Evolutionary conservation across 257 asterid genomes (phyloP).

Genomic region (Verbascum thapsus): DNA sequence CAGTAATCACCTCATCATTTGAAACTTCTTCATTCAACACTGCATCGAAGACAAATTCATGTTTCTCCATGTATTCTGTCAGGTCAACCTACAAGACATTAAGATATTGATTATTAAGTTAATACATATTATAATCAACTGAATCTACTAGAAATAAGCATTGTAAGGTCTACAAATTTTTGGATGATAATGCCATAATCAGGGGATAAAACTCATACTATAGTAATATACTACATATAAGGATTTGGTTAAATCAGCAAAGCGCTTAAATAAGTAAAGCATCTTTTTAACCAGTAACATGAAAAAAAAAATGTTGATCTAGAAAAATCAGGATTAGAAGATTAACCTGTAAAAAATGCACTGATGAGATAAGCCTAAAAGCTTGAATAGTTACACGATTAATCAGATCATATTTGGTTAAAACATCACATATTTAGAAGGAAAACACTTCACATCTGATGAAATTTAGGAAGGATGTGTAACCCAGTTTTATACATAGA

Average conservation of each 20-base stretch:
- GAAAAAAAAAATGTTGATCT: too few species aligned
- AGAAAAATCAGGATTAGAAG: too few species aligned
- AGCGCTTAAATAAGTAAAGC: neutral
- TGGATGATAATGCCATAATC: constrained; percentile 7
- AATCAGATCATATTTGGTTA: too few species aligned
- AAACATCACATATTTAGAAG: too few species aligned
- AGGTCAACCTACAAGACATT: constrained; percentile 77
- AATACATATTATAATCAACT: constrained; percentile 3
- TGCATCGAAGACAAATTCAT: constrained; percentile 98
- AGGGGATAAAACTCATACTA: constrained; percentile 15
- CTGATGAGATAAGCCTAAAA: too few species aligned
- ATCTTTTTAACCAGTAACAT: too few species aligned
- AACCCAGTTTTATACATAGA: too few species aligned
- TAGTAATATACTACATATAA: neutral
- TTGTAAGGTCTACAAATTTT: neutral
- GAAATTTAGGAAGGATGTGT: too few species aligned
- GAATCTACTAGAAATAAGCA: neutral
- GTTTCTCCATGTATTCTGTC: constrained; percentile 94
- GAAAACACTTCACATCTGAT: too few species aligned
- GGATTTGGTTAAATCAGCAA: neutral
- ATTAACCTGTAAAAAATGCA: too few species aligned
- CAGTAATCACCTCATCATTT: constrained; percentile 82
- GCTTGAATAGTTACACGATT: too few species aligned
- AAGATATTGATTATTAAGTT: constrained; percentile 7
- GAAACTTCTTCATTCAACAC: constrained; percentile 97